Conservation (phyloP, 768 basidiomycete species). For the Kwoniella europaea region DNA sequence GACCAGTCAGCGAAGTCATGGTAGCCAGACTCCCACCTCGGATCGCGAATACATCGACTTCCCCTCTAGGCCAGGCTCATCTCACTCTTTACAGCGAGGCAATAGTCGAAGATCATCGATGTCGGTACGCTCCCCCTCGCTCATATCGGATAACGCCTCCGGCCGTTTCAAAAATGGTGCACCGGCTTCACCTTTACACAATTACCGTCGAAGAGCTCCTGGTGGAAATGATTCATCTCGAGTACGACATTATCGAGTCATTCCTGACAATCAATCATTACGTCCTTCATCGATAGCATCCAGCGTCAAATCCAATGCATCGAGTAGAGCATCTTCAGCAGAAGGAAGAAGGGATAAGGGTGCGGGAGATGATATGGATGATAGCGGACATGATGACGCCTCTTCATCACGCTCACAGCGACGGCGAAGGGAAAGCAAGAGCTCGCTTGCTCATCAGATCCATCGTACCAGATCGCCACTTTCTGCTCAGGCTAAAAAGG, state of each 20-base stretch:
- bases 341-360: slow-evolving; percentile 62
- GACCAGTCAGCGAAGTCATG: slow-evolving; percentile 66
- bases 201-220: slow-evolving; percentile 76
- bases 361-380: slow-evolving; percentile 28
- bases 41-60: slow-evolving; percentile 62
- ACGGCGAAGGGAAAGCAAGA: slow-evolving; percentile 47
- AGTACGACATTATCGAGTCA: slow-evolving; percentile 62
- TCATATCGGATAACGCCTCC: slow-evolving; percentile 68
- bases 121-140: slow-evolving; percentile 77
- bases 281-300: slow-evolving; percentile 79
- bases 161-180: slow-evolving; percentile 61
- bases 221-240: slow-evolving; percentile 72
- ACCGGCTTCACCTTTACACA: slow-evolving; percentile 76
- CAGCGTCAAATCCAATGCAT: slow-evolving; percentile 68
- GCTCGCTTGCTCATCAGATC: slow-evolving; percentile 37
- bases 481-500: slow-evolving; percentile 27
- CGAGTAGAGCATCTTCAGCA: slow-evolving; percentile 76
- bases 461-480: slow-evolving; percentile 79
- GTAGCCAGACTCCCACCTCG: slow-evolving; percentile 85
- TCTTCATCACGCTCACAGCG: slow-evolving; percentile 60
- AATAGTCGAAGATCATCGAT: slow-evolving; percentile 62
- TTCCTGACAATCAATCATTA: slow-evolving; percentile 51
- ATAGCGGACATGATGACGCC: slow-evolving; percentile 54
- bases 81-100: slow-evolving; percentile 73
- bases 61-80: slow-evolving; percentile 76